phyloP scores from a whole-genome alignment of 2,329 filamentous ascomycete species.

The Fonsecaea nubica region DNA sequence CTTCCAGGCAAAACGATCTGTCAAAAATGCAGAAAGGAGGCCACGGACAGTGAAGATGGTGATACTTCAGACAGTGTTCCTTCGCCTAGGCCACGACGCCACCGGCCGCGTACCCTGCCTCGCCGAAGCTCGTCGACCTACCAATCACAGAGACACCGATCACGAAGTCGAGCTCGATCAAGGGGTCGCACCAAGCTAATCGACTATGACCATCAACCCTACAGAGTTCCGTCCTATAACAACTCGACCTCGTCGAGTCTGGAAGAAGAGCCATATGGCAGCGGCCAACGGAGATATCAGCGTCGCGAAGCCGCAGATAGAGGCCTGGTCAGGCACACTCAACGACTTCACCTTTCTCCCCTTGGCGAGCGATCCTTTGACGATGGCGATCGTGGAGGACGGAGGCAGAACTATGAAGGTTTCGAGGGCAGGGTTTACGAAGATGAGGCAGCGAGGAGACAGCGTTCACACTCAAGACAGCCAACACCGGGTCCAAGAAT shows the following conservation, averaged over 20 bases:
- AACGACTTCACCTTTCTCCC: slow-evolving; percentile 23
- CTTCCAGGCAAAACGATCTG: slow-evolving; percentile 37
- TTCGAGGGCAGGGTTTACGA: slow-evolving; percentile 20
- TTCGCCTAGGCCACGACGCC: slow-evolving; percentile 17
- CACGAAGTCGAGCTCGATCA: slow-evolving; percentile 18
- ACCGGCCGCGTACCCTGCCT: slow-evolving; percentile 17
- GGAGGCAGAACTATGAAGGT: background rate
- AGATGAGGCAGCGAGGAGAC: slow-evolving; percentile 4
- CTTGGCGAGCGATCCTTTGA: slow-evolving; percentile 17
- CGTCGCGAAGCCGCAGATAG: slow-evolving; percentile 6
- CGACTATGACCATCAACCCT: slow-evolving; percentile 4
- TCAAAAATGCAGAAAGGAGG: slow-evolving; percentile 35
- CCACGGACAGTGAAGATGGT: slow-evolving; percentile 37
- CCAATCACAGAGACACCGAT: slow-evolving; percentile 4
- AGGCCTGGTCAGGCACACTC: slow-evolving; percentile 13
- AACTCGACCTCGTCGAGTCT: slow-evolving; percentile 20
- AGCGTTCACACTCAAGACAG: slow-evolving; percentile 10
- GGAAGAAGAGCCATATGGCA: slow-evolving; percentile 7
- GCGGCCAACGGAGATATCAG: slow-evolving; percentile 8
- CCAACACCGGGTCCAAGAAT: slow-evolving; percentile 10
- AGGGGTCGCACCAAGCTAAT: background rate
- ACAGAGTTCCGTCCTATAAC: slow-evolving; percentile 6
- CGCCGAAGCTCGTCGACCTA: slow-evolving; percentile 10
- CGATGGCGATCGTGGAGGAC: slow-evolving; percentile 3
- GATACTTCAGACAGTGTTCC: slow-evolving; percentile 27